phyloP scores from a whole-genome alignment of 2,329 filamentous ascomycete genomes.

The Neonectria hederae region DNA sequence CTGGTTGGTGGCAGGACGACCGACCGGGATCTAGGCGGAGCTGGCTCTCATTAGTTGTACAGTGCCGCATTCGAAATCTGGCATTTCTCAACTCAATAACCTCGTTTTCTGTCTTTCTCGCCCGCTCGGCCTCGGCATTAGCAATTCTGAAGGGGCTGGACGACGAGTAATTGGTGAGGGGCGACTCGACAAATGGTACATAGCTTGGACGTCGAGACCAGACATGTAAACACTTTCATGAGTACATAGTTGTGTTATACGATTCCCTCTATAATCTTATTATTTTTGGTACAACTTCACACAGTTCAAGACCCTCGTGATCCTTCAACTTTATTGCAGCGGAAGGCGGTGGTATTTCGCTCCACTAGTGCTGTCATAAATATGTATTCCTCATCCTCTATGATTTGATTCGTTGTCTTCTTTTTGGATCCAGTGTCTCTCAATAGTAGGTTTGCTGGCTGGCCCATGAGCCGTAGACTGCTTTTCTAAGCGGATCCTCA shows the following conservation, averaged over 20 bases:
- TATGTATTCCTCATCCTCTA: neutral
- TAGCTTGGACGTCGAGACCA: neutral
- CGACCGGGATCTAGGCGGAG: neutral
- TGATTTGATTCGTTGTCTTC: neutral
- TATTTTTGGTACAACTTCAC: neutral
- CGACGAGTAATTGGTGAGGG: neutral
- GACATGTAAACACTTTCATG: neutral
- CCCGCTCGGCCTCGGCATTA: neutral
- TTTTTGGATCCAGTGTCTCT: neutral
- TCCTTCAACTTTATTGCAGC: neutral
- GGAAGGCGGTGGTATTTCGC: neutral
- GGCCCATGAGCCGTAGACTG: conserved; percentile 12
- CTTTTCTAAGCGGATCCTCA: conserved; percentile 32
- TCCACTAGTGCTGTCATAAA: neutral
- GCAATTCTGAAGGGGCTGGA: neutral
- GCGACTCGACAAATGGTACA: neutral
- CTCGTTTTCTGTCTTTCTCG: neutral
- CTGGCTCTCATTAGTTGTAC: neutral
- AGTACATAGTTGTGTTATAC: neutral
- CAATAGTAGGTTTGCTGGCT: conserved; percentile 10
- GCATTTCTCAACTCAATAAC: neutral
- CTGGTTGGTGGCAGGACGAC: neutral
- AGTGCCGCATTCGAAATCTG: neutral
- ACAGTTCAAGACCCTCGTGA: neutral
- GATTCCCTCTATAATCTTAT: neutral